Conservation (phyloP, 2,329 filamentous ascomycete genomes). For the Pseudogymnoascus sp. region DNA sequence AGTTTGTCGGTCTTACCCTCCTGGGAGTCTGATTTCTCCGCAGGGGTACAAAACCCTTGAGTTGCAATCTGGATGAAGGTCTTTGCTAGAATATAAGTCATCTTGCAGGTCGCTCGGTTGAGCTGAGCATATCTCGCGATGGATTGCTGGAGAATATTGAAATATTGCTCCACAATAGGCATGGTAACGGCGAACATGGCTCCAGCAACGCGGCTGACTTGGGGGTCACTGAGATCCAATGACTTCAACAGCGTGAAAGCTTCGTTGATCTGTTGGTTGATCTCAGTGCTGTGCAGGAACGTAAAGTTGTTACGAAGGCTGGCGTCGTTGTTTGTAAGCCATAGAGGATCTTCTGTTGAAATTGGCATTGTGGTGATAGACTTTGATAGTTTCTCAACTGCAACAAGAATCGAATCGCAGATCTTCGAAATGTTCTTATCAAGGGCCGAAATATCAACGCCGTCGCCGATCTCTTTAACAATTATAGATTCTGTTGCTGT, state of each 20-base stretch:
- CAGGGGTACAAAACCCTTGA: conserved; percentile 85
- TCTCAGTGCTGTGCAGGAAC: conserved; percentile 21
- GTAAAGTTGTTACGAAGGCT: conserved; percentile 21
- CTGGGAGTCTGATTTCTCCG: conserved; percentile 67
- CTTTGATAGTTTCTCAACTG: conserved; percentile 64
- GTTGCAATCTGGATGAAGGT: conserved; percentile 71
- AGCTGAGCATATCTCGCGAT: conserved; percentile 52
- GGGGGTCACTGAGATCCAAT: conserved; percentile 36
- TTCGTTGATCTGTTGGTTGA: conserved; percentile 31
- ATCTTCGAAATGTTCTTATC: conserved; percentile 52
- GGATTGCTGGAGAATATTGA: conserved; percentile 49
- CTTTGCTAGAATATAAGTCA: conserved; percentile 67
- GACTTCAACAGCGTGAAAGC: conserved; percentile 39
- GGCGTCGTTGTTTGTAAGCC: conserved; percentile 43
- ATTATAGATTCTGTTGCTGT: conserved; percentile 31
- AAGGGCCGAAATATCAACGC: conserved; percentile 34
- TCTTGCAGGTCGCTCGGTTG: conserved; percentile 63
- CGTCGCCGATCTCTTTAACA: conserved; percentile 11
- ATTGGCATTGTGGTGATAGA: conserved; percentile 45
- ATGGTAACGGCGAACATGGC: conserved; percentile 53
- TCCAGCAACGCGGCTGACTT: conserved; percentile 38
- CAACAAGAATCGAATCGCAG: conserved; percentile 70
- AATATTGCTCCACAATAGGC: conserved; percentile 71
- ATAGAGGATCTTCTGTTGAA: conserved; percentile 53
- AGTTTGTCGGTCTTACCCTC: conserved; percentile 67